Evolutionary conservation across 345 rosid genomes (phyloP), one percentile per base, ranked within the genome.

Genomic region (Geranium brycei): DNA sequence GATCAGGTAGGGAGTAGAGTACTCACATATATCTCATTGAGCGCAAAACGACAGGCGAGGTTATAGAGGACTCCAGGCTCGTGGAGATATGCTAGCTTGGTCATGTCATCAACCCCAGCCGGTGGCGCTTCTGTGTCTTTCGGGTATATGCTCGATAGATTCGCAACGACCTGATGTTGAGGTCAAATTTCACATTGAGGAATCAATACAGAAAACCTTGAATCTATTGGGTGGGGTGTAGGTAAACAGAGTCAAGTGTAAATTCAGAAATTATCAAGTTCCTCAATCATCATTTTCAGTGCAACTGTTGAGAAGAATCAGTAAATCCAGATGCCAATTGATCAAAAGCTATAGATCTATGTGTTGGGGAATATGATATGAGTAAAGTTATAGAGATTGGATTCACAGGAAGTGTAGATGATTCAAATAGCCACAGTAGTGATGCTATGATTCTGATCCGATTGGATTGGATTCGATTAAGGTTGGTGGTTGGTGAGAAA

Each of bases 41-140:
- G 83, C 70, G 89, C 95, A 35, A 87, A 91, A 85, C 98, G 80
- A 17, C 65, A 73, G 70, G 74, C 82, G 40, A 91, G 72, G 77
- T 91, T 91, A 80, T 81, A 81, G 72, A 91, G 71, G 71, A 91
- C 97, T 74, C 97, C 97, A 51, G 97, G 97, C 78, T 91, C 97
- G 19, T 91, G 97, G 74, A 91, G 71, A 72, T 91, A 91, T 13
- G 97, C 88, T 10, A 91, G 84, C 80, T 88, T 91, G 67, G 96
- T 88, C 97, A 91, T 91, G 79, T 88, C 97, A 86, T 91, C 97
- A 68, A 91, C 96, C 57, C 97, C 97, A 51, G 91, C 97, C 18
- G 93, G 78, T 13, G 95, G 91, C 69, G 96, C 96, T 80, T 91
- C 98, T 72, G 80, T 73, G 71, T 91, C 98, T 57, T 89, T 91